Evolutionary conservation across 2,329 filamentous ascomycete genomes (phyloP).

Genomic region (Hirsutella rhossiliensis): DNA sequence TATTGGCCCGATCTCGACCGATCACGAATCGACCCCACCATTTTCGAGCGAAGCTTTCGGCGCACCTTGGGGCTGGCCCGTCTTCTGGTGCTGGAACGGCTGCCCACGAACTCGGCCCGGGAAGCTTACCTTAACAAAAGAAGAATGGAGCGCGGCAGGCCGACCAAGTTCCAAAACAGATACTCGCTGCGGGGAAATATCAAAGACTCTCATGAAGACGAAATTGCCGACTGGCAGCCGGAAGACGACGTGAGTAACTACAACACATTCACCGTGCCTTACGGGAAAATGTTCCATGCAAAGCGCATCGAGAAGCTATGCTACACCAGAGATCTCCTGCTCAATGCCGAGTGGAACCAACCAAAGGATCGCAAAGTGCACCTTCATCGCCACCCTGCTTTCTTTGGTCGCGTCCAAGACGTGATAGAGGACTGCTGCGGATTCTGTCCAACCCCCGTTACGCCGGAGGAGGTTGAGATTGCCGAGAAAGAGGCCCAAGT

Average conservation of each 20-base stretch:
- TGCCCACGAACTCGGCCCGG: conserved; percentile 56
- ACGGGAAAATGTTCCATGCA: conserved; percentile 48
- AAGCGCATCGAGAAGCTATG: conserved; percentile 71
- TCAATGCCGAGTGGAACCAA: conserved; percentile 83
- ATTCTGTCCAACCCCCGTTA: conserved; percentile 57
- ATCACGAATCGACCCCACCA: conserved; percentile 68
- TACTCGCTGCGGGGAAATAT: conserved; percentile 52
- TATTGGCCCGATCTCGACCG: conserved; percentile 68
- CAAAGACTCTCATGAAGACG: conserved; percentile 66
- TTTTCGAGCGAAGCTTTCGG: conserved; percentile 71
- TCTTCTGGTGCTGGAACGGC: conserved; percentile 65
- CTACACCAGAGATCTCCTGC: conserved; percentile 67
- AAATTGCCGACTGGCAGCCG: conserved; percentile 73
- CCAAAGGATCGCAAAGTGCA: conserved; percentile 62
- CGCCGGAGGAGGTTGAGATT: conserved; percentile 58
- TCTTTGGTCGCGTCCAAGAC: conserved; percentile 66
- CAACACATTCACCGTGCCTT: conserved; percentile 63
- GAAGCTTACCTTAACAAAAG: conserved; percentile 61
- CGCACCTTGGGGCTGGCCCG: conserved; percentile 67
- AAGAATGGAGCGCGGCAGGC: conserved; percentile 60
- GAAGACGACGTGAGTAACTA: conserved; percentile 69
- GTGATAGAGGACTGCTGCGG: conserved; percentile 75
- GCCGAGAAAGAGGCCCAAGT: conserved; percentile 61
- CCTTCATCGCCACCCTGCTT: conserved; percentile 74
- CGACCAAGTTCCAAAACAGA: conserved; percentile 30